Percentiles rank a stretch among this genome's conserved stretches.
Conservation (phyloP, 2,329 filamentous ascomycete species). For the Clonostachys chloroleuca region DNA sequence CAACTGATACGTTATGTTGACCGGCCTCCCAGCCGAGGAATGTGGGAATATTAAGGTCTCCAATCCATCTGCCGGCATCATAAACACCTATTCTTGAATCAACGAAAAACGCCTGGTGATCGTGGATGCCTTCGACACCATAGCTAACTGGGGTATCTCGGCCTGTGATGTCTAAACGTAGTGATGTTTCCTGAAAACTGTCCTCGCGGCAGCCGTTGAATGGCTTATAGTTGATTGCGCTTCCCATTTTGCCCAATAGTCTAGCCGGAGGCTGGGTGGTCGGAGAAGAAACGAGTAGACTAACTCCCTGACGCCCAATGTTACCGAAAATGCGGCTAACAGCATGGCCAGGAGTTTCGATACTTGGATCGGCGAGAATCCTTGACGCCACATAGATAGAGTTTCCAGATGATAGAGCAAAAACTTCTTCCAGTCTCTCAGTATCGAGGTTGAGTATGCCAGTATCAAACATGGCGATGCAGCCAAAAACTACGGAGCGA, state of each 20-base stretch:
- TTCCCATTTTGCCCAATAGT: neutral
- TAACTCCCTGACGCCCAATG: neutral
- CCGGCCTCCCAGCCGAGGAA: neutral
- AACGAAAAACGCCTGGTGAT: neutral
- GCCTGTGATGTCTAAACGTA: neutral
- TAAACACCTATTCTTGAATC: neutral
- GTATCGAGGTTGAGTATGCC: neutral
- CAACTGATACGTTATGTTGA: neutral
- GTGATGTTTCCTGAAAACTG: neutral
- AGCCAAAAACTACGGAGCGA: neutral
- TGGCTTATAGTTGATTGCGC: neutral
- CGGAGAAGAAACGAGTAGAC: neutral
- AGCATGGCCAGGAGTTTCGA: neutral
- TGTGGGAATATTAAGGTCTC: constrained; percentile 11
- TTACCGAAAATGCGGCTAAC: neutral
- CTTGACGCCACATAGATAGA: neutral
- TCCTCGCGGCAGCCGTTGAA: neutral
- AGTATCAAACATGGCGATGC: constrained; percentile 1
- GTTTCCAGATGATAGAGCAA: neutral
- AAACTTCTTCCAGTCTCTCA: neutral
- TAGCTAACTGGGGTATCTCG: neutral
- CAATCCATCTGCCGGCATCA: neutral
- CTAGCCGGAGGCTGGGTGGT: neutral
- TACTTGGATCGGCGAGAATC: neutral
- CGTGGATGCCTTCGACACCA: neutral